phyloP scores from a whole-genome alignment of 805 yeast genomes.

The Wickerhamiella galacta region DNA sequence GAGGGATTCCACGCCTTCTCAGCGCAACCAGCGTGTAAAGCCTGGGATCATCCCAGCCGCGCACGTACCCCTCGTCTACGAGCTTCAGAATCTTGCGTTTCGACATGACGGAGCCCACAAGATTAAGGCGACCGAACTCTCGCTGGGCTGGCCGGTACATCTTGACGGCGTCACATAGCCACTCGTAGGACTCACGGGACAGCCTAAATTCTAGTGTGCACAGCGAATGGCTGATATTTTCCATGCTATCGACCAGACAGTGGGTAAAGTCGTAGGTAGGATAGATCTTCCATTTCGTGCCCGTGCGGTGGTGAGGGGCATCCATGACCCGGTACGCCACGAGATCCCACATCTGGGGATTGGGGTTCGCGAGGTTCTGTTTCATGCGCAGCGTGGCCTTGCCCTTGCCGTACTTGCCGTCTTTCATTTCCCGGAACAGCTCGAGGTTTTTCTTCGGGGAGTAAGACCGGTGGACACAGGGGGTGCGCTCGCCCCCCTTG shows the following conservation, averaged over 20 bases:
- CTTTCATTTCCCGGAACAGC: constrained; percentile 82
- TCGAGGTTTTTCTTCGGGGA: constrained; percentile 55
- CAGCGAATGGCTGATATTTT: constrained; percentile 86
- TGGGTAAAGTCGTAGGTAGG: constrained; percentile 99
- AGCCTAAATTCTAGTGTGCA: constrained; percentile 92
- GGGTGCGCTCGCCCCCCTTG: constrained; percentile 79
- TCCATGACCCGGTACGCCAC: constrained; percentile 91
- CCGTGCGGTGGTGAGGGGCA: constrained; percentile 92
- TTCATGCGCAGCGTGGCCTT: constrained; percentile 94
- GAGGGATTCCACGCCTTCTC: constrained; percentile 96
- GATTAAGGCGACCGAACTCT: constrained; percentile 91
- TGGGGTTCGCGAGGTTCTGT: constrained; percentile 75
- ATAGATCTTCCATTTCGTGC: constrained; percentile 91
- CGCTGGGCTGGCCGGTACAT: constrained; percentile 98
- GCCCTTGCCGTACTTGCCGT: constrained; percentile 76
- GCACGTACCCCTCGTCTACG: constrained; percentile 63
- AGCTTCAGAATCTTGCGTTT: constrained; percentile 91
- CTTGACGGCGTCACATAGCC: constrained; percentile 91
- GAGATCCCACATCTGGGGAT: constrained; percentile 99
- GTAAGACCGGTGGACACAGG: constrained; percentile 61
- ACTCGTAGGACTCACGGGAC: constrained; percentile 89
- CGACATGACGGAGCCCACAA: constrained; percentile 86
- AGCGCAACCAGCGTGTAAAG: constrained; percentile 86
- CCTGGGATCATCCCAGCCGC: constrained; percentile 98
- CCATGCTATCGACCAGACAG: constrained; percentile 95